Percentiles rank a stretch among this genome's conserved stretches.
Conservation (phyloP, 2,329 filamentous ascomycete species). For the Fusarium acutatum region DNA sequence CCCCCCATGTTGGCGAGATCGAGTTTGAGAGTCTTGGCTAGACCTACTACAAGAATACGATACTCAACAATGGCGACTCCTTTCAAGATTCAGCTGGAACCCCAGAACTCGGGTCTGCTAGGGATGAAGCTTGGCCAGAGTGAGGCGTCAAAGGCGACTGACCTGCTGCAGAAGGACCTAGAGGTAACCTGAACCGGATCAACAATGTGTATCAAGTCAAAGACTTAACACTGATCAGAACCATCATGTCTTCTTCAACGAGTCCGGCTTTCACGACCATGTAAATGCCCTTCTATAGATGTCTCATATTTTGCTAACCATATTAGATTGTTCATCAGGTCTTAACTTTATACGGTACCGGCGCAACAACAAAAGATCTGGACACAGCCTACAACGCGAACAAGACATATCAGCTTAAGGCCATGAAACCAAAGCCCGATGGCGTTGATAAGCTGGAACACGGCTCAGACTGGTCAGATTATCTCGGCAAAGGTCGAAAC, state of each 20-base stretch:
- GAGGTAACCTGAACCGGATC: constrained; percentile 49
- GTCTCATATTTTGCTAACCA: background rate
- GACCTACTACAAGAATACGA: constrained; percentile 1
- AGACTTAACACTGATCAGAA: constrained; percentile 30
- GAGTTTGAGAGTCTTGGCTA: constrained; percentile 18
- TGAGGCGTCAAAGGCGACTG: constrained; percentile 68
- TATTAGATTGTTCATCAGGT: constrained; percentile 74
- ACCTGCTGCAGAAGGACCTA: constrained; percentile 80
- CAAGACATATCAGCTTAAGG: constrained; percentile 69
- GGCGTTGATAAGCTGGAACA: constrained; percentile 63
- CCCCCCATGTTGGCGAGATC: constrained; percentile 23
- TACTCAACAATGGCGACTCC: constrained; percentile 54
- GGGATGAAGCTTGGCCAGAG: constrained; percentile 60
- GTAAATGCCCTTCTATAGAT: constrained; percentile 48
- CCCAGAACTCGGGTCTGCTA: constrained; percentile 61
- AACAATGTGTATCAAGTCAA: background rate
- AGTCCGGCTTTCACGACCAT: constrained; percentile 81
- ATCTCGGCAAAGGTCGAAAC: constrained; percentile 67
- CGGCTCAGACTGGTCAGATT: constrained; percentile 62
- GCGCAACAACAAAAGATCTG: constrained; percentile 68
- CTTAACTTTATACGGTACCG: constrained; percentile 79
- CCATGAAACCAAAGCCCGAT: constrained; percentile 55
- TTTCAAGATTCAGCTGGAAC: constrained; percentile 57
- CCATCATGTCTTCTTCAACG: constrained; percentile 85
- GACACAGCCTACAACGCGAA: constrained; percentile 72